Base-by-base conservation (phyloP, 495 filamentous ascomycete species). In the Hypoxylon trugodes region DNA sequence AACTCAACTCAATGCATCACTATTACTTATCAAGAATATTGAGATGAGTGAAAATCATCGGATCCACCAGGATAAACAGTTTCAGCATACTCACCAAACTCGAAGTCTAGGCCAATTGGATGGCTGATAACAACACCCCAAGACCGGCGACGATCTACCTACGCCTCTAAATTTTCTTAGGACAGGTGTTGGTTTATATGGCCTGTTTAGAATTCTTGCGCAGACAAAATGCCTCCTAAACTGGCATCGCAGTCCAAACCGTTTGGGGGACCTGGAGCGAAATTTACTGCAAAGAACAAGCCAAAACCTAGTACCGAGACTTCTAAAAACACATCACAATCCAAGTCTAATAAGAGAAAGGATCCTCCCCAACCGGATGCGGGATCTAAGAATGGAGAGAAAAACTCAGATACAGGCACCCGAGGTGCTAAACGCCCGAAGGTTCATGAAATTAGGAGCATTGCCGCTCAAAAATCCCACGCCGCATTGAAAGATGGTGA, bases 401-500 rank as follows among this genome's bases (percentile, higher is more conserved):
- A 50, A 74, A 79, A 63, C 76, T 80, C 61, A 33, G 28, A 59
- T 12, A 12, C 33, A 86, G 88, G 74, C n/a, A 61, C 45, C 1
- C 66, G 74, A 37, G 61, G 59, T 10, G 48, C 68, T 9, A 81
- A 82, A 57, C 90, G 89, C 68, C 81, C 79, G 50, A 92, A 90
- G 76, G 78, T 84, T 6, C 78, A 82, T 25, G 86, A 89, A 69
- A 86, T 89, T 12, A 86, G 92, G 43, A 82, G 81, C 25, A 88
- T 97, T 53, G 81, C 88, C n/a, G 79, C 86, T 13, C 91, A 94
- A 73, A 83, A 85, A 9, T 74, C 86, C 19, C 86, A 89, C 38
- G 86, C 87, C 38, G 90, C 89, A 9, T 82, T 96, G 56, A 82
- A 85, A 28, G 86, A 89, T 70, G 93, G 93, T 65, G 86, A 90